Evolutionary conservation across 1,284 basidiomycete genomes (phyloP), one percentile per base, ranked within the genome.

Genomic region (Rhodotorula mucilaginosa): DNA sequence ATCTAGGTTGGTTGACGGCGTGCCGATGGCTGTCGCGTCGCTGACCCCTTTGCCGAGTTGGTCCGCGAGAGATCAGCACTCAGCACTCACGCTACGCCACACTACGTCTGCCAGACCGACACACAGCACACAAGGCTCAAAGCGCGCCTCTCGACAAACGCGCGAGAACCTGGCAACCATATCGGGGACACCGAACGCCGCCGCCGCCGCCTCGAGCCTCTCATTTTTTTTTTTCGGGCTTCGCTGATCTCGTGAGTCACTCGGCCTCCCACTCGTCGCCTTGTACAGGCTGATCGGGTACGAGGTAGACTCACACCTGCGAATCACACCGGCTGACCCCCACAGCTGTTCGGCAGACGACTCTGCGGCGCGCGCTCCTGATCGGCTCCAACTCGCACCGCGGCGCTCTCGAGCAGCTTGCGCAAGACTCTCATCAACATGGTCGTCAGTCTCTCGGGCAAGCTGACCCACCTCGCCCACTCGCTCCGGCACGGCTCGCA

Each of bases 401-500:
- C 39, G 39, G 39, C 39, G 39, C 39, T 44, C 39, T 44, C 39
- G 39, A 44, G 39, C 39, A 10, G 39, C 39, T 12, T 10, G 39
- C 39, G 54, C 34, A 44, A 23, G 5, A 12, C 39, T n/a, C 39
- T 23, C 0, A 13, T 15, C 19, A n/a, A 23, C 54, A 74, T 74
- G 75, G 75, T 75, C 61, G 71, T 61, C 39, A 72, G 73, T 51
- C 62, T 76, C 48, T 74, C 73, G 34, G 71, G 68, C 60, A 76
- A 76, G 57, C 64, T 76, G 61, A 73, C 73, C 8, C 75, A 76
- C 68, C 60, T 76, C 60, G 73, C 75, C 18, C 73, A 74, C 23
- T 74, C 77, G 2, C 79, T 78, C 70, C 73, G 79, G 10, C 77
- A 79, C 64, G 56, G 64, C 64, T 67, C 69, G 56, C 68, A 62